Evolutionary conservation across 1,139 yeast genomes (phyloP).

Genomic region (Zygoascus meyerae): DNA sequence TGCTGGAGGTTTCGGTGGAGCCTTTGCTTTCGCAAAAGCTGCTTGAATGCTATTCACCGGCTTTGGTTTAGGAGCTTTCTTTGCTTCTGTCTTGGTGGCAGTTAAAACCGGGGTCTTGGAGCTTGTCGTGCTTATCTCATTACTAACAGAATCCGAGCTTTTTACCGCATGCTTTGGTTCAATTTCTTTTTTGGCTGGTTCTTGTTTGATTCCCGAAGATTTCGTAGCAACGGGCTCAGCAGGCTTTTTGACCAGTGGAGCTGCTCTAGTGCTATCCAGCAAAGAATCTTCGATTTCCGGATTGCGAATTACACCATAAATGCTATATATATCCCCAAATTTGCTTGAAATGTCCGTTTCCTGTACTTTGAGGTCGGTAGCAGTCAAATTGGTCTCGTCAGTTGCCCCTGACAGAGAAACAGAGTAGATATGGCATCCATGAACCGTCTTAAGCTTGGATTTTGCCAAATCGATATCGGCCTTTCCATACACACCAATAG

Average conservation of each 20-base stretch:
- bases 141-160: background rate
- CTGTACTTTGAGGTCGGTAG: constrained; percentile 5
- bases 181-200: background rate
- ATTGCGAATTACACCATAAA: constrained; percentile 16
- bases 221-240: background rate
- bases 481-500: constrained; percentile 12
- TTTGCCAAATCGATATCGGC: constrained; percentile 15
- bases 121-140: background rate
- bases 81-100: constrained; percentile 2
- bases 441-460: constrained; percentile 14
- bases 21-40: constrained; percentile 17
- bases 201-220: background rate
- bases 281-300: constrained; percentile 6
- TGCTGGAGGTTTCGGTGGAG: constrained; percentile 13
- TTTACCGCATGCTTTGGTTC: background rate
- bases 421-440: constrained; percentile 22
- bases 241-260: background rate
- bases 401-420: constrained; percentile 8
- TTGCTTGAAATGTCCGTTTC: constrained; percentile 7
- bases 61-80: constrained; percentile 10
- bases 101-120: background rate
- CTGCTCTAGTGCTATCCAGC: constrained; percentile 2
- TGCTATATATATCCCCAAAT: constrained; percentile 10
- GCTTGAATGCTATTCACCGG: constrained; percentile 8
- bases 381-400: constrained; percentile 7